Conservation (phyloP, 371 early-diverging fungal species). For the Apophysomyces trapeziformis region DNA sequence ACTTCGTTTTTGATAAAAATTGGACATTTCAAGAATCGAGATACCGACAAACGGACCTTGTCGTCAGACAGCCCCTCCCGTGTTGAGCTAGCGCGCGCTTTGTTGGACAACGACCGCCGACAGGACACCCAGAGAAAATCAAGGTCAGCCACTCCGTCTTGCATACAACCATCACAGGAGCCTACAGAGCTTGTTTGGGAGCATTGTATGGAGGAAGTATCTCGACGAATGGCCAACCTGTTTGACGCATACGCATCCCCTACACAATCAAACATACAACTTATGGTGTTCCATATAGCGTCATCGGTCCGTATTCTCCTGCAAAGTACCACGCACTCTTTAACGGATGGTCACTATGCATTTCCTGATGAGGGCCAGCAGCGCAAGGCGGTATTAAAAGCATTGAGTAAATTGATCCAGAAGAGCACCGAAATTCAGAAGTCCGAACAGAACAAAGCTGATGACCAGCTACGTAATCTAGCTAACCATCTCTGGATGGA, state of each 20-base stretch:
- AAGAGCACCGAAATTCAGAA: slow-evolving; percentile 35
- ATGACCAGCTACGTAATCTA: slow-evolving; percentile 17
- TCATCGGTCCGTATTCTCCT: slow-evolving; percentile 42
- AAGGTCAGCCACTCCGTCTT: slow-evolving; percentile 12
- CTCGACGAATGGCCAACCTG: slow-evolving; percentile 23
- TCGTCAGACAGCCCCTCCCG: slow-evolving; percentile 14
- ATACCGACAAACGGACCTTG: neutral
- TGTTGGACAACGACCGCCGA: slow-evolving; percentile 36
- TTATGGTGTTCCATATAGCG: slow-evolving; percentile 37
- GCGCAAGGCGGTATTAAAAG: slow-evolving; percentile 38
- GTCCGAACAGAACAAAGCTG: neutral
- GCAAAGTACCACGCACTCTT: slow-evolving; percentile 46
- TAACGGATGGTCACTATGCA: slow-evolving; percentile 17
- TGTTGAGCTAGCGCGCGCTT: slow-evolving; percentile 40
- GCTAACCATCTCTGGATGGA: slow-evolving; percentile 38
- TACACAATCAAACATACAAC: slow-evolving; percentile 22
- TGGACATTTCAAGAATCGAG: neutral
- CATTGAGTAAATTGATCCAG: slow-evolving; percentile 42
- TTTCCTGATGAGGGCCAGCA: slow-evolving; percentile 48
- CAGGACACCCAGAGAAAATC: slow-evolving; percentile 14
- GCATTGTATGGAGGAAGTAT: slow-evolving; percentile 18
- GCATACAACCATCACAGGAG: slow-evolving; percentile 9
- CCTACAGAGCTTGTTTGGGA: slow-evolving; percentile 12
- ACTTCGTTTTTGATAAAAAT: neutral
- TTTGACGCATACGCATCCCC: slow-evolving; percentile 30